Base-by-base conservation (phyloP, 2,329 filamentous ascomycete species). In the Cadophora gregata region DNA sequence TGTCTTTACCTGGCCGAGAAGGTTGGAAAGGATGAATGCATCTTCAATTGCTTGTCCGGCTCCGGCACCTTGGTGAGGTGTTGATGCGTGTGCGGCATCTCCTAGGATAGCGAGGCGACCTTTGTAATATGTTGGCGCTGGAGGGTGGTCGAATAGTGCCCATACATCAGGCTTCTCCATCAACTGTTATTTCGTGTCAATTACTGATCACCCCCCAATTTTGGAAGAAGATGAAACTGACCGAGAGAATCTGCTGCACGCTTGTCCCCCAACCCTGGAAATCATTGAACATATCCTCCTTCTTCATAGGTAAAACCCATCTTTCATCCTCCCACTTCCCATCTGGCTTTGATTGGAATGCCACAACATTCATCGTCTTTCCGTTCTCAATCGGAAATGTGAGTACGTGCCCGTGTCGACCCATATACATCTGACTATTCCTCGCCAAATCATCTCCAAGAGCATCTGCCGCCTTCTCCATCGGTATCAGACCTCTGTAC, bases 31-130 rank as follows among this genome's bases (percentile, higher is more conserved):
- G 2, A 82, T 76, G 19, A 78, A 78, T 1, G 77, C 79, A 66
- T 88, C 85, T 69, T 87, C 84, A 65, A 89, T 84, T 1, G 83
- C 85, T 71, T 88, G 82, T 1, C 85, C 85, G 0, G 85, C 83
- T 2, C 87, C 87, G 1, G 86, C 82, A 0, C 86, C 87, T 31
- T 87, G 84, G 47, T 86, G 84, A 0, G 88, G 88, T 0, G 86
- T 85, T 47, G 85, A 85, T 0, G 86, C 87, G 73, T 90, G 88
- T 0, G 88, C 88, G 0, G 88, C 86, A 72, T 90, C 88, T 16
- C 88, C 88, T 0, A 87, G 75, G 1, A 90, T 79, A 45, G 80
- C 82, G 27, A 84, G 71, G 0, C 81, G 78, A 8, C 79, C 79
- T 27, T 79, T 78, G 70, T 78, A 79, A 51, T 81, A 85, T 12